These are phyloP conservation scores for Cicer arietinum DNA, from an alignment of 306 rosid species.

Conservation along the genomic window DNA sequence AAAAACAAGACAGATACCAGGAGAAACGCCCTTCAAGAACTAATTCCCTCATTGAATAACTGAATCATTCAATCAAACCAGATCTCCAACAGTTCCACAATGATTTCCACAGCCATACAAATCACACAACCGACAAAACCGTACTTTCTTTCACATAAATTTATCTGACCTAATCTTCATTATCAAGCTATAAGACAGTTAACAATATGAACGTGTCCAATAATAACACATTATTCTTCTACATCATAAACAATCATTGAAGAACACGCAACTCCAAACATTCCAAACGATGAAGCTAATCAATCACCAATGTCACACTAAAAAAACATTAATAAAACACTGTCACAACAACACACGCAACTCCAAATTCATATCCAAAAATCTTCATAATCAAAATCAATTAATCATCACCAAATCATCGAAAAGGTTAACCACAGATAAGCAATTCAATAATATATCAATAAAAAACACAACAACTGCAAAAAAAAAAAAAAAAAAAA, in stretches of 20 bases:
- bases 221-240: constrained; percentile 3
- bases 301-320: constrained; percentile 22
- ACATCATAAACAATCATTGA: constrained; percentile 15
- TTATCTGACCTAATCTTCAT: constrained; percentile 13
- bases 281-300: constrained; percentile 17
- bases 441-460: constrained; percentile 1
- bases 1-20: not conserved
- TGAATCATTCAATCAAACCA: constrained; percentile 23
- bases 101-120: not conserved
- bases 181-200: not conserved
- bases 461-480: not conserved
- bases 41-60: constrained; percentile 3
- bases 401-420: constrained; percentile 16
- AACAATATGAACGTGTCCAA: constrained; percentile 11
- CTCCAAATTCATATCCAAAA: not conserved
- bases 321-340: constrained; percentile 26
- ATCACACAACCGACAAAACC: constrained; percentile 13
- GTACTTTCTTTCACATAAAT: constrained; percentile 1
- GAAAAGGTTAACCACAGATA: not conserved
- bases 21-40: constrained; percentile 1
- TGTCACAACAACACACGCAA: constrained; percentile 29
- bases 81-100: not conserved
- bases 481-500: not conserved
- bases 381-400: constrained; percentile 27
- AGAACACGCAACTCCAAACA: not conserved